A percentile compares a stretch with the other conserved stretches of the same genome.
Conservation (phyloP, 169 alveolate species). For the Babesia sp. region DNA sequence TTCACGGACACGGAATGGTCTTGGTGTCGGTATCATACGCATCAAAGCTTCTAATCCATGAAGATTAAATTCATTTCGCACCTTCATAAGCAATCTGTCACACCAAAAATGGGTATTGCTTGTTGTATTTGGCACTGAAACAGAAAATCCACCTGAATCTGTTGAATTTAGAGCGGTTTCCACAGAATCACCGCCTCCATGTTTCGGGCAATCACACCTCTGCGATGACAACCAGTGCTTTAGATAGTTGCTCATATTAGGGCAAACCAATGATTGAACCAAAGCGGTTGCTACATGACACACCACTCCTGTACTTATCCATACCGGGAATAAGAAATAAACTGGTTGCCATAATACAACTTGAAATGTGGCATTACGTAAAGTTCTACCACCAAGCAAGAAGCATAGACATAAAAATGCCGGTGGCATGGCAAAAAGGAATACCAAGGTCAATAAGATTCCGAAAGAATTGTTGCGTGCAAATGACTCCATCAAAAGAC, state of each 20-base stretch:
- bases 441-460: constrained; percentile 39
- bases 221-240: constrained; percentile 67
- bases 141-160: background rate
- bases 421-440: constrained; percentile 65
- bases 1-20: constrained; percentile 54
- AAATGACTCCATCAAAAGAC: constrained; percentile 67
- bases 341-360: constrained; percentile 66
- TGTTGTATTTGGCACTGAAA: background rate
- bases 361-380: constrained; percentile 66
- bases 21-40: constrained; percentile 36
- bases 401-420: constrained; percentile 47
- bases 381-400: constrained; percentile 60
- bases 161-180: background rate
- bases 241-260: constrained; percentile 63
- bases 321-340: constrained; percentile 65
- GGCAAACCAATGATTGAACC: constrained; percentile 63
- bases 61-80: constrained; percentile 17
- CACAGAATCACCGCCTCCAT: constrained; percentile 25
- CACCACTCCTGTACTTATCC: constrained; percentile 69
- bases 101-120: background rate
- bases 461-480: constrained; percentile 64
- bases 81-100: background rate
- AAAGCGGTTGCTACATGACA: constrained; percentile 52
- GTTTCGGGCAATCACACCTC: constrained; percentile 48
- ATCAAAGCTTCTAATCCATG: constrained; percentile 3